Evolutionary conservation across 2,329 filamentous ascomycete genomes (phyloP), one percentile per base, ranked within the genome.

Genomic region (Fusarium lyarnte): DNA sequence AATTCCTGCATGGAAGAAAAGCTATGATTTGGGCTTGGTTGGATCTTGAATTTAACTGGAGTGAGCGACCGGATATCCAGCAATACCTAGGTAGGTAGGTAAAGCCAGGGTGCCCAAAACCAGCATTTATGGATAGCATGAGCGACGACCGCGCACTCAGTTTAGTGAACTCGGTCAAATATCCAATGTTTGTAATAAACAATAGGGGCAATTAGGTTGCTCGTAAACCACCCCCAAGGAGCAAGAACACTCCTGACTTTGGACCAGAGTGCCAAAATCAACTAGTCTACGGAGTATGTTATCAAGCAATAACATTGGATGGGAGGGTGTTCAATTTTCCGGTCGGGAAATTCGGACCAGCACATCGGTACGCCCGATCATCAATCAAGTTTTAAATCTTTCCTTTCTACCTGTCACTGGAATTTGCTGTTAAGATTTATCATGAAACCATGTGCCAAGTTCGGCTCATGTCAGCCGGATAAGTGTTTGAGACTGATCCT

Each of bases 381-480:
- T 42, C 36, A 39, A 52, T 29, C 64, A 47, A 33, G 33, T 46
- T 55, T 33, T 29, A 35, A 57, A 51, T 46, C 51, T 60, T 55
- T 43, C 59, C 36, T 49, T 63, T 31, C 42, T 43, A 52, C 45
- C 36, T 27, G 51, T 31, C 35, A 45, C 43, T 45, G 54, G 58
- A 67, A 41, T 63, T 66, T 47, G 51, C 39, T 60, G 46, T 33
- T 45, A 46, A 38, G 36, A 55, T 69, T 51, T 53, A 43, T 51
- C 57, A 46, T 49, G 33, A 39, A 47, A n/a, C 53, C 64, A 36
- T 55, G 16, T 43, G 42, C 58, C 41, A 47, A 41, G 33, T 29
- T 33, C n/a, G 36, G 35, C 57, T 41, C 41, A 25, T 51, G 47
- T 60, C 49, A 58, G 66, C 70, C 58, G 70, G 70, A 71, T 52